phyloP scores from a whole-genome alignment of 2,329 filamentous ascomycete species.

The Calonectria crousiana region DNA sequence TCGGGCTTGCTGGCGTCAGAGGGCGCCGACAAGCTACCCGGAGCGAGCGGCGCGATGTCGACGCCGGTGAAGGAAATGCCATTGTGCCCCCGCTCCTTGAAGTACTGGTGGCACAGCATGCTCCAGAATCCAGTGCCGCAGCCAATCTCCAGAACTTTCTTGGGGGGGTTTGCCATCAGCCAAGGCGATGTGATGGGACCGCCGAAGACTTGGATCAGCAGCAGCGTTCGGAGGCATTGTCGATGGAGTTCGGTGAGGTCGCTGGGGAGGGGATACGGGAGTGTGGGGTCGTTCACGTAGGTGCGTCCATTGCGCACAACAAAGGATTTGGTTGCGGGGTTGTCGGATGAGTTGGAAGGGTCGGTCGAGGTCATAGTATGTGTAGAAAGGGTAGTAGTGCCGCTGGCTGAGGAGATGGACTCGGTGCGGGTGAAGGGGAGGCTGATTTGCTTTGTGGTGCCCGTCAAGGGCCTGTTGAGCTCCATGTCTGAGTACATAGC shows the following conservation, averaged over 20 bases:
- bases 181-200: conserved; percentile 80
- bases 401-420: conserved; percentile 61
- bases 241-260: conserved; percentile 90
- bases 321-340: conserved; percentile 66
- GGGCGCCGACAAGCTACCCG: conserved; percentile 49
- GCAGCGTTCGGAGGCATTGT: conserved; percentile 85
- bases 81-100: conserved; percentile 74
- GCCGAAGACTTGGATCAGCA: conserved; percentile 85
- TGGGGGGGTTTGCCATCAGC: conserved; percentile 75
- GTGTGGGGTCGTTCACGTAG: conserved; percentile 80
- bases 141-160: conserved; percentile 84
- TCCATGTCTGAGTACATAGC: conserved; percentile 50
- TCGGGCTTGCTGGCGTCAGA: conserved; percentile 63
- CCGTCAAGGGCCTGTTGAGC: conserved; percentile 46
- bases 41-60: conserved; percentile 81
- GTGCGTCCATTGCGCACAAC: conserved; percentile 82
- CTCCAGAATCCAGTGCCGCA: conserved; percentile 94
- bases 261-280: conserved; percentile 87
- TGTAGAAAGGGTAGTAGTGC: conserved; percentile 55
- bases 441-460: conserved; percentile 49
- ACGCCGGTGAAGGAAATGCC: conserved; percentile 84
- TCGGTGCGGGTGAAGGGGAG: conserved; percentile 56
- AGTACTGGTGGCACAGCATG: conserved; percentile 86
- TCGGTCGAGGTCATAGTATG: conserved; percentile 64
- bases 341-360: conserved; percentile 57